phyloP scores from a whole-genome alignment of 2,329 filamentous ascomycete genomes.

The Cryoendolithus antarcticus region DNA sequence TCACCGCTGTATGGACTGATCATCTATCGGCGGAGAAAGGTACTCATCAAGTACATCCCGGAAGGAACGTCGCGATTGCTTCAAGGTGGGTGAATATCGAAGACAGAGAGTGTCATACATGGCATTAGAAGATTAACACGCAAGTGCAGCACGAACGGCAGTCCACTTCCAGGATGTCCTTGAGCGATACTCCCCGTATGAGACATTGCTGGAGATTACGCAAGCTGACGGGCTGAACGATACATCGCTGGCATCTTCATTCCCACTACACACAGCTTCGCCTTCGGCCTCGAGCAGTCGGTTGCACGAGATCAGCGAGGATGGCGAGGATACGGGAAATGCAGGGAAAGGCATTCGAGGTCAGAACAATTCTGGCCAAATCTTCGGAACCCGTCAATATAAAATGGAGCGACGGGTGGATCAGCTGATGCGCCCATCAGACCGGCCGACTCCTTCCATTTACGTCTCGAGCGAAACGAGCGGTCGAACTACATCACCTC shows the following conservation, averaged over 20 bases:
- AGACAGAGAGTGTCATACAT: neutral
- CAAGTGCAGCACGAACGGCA: constrained; percentile 59
- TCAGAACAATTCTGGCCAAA: constrained; percentile 1
- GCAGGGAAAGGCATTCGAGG: neutral
- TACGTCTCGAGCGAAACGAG: constrained; percentile 4
- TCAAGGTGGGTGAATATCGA: constrained; percentile 54
- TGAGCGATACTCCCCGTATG: constrained; percentile 68
- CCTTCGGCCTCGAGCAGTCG: constrained; percentile 74
- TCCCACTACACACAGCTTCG: constrained; percentile 77
- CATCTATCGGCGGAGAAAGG: constrained; percentile 76
- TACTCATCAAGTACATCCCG: constrained; percentile 84
- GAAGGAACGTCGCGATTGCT: constrained; percentile 81
- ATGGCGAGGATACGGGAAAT: constrained; percentile 55
- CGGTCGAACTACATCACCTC: constrained; percentile 3
- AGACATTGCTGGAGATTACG: constrained; percentile 68
- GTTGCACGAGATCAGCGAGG: constrained; percentile 87
- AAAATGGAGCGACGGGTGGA: constrained; percentile 16
- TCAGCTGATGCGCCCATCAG: constrained; percentile 14
- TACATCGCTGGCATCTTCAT: constrained; percentile 73
- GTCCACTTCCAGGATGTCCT: constrained; percentile 52
- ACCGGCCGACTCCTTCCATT: constrained; percentile 11
- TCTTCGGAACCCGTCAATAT: constrained; percentile 13
- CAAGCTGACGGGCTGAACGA: constrained; percentile 71
- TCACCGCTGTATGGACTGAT: constrained; percentile 89
- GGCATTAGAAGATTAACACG: neutral